These are phyloP conservation scores for Neofusicoccum umdonicola DNA, from an alignment of 2,329 filamentous ascomycete species.

Conservation along the genomic window DNA sequence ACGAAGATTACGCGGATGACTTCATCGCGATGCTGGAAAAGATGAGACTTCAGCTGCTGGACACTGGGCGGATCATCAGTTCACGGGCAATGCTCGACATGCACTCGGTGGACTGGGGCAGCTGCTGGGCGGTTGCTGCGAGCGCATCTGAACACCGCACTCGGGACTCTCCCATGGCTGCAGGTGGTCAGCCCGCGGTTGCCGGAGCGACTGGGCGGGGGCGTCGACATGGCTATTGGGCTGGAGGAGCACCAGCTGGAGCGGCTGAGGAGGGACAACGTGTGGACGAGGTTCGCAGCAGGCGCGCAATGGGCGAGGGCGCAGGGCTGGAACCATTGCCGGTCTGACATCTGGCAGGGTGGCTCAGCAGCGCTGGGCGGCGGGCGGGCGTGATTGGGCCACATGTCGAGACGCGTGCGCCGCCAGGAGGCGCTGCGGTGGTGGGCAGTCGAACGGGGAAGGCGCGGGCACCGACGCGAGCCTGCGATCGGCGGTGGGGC, in stretches of 20 bases:
- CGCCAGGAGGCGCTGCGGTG: background rate
- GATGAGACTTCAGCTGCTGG: background rate
- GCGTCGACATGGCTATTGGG: background rate
- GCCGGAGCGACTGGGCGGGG: background rate
- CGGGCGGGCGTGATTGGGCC: background rate
- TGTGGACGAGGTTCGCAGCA: background rate
- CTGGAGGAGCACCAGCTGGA: background rate
- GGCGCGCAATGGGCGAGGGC: background rate
- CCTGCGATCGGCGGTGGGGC: conserved; percentile 4
- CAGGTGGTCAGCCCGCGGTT: background rate
- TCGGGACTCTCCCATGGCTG: background rate
- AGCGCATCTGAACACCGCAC: background rate
- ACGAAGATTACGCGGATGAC: background rate
- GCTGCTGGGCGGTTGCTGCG: no score
- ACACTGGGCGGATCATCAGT: no score
- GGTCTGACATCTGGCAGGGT: conserved; percentile 5
- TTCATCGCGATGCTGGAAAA: background rate
- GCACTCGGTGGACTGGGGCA: no score
- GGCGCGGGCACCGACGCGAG: background rate
- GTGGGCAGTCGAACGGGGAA: background rate
- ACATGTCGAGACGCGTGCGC: background rate
- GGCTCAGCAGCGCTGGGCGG: background rate
- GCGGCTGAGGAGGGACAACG: background rate
- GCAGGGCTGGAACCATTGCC: background rate
- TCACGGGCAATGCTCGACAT: no score